These are phyloP conservation scores for Vachellia pachyceras DNA, from an alignment of 306 rosid species.

Conservation along the genomic window DNA sequence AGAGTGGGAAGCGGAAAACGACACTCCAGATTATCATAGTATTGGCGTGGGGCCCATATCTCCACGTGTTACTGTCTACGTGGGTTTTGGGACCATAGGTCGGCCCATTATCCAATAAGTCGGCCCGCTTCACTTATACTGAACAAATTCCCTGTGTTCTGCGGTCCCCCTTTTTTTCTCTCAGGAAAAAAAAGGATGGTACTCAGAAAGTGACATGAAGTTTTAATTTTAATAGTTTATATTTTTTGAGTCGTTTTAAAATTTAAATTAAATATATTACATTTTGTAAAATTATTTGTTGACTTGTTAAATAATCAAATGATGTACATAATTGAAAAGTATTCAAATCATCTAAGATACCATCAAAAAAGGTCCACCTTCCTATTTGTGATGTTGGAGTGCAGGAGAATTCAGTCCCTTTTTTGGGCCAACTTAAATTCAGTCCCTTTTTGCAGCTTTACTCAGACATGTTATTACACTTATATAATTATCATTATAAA, in stretches of 20 bases:
- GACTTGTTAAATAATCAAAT: not conserved
- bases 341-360: not conserved
- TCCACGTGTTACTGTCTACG: not conserved
- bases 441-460: not conserved
- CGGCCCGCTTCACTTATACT: not conserved
- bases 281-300: not conserved
- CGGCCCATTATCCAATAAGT: conserved; percentile 7
- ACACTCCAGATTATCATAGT: not conserved
- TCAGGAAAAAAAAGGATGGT: not conserved
- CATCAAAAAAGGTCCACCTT: not conserved
- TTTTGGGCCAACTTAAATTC: too few relatives aligned
- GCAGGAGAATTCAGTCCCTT: not conserved
- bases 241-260: not conserved
- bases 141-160: not conserved
- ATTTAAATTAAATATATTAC: not conserved
- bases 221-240: not conserved
- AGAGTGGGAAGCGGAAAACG: not conserved
- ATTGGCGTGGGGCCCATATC: not conserved
- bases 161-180: not conserved
- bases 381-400: not conserved
- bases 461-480: not conserved
- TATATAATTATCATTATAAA: too few relatives aligned
- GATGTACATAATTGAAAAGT: too few relatives aligned
- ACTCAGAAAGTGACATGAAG: not conserved
- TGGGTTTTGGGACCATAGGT: not conserved